A percentile compares a stretch with the other conserved stretches of the same genome.
Evolutionary conservation across 169 alveolate species (phyloP).

Genomic region (Perkinsus olseni): DNA sequence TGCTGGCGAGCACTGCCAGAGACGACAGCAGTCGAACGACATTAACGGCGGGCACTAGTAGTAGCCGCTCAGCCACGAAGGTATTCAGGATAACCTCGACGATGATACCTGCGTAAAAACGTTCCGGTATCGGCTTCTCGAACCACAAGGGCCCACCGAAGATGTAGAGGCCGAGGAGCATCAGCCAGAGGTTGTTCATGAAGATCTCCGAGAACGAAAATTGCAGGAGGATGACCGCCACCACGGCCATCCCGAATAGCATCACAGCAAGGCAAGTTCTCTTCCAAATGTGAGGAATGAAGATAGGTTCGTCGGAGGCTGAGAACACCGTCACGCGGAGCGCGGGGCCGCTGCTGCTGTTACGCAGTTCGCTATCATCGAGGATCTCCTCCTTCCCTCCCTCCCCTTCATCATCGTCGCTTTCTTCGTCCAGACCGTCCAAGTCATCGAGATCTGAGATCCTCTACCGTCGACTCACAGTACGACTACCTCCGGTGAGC

Average conservation of each 20-base stretch:
- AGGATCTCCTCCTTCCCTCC: not conserved
- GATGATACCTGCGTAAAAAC: not conserved
- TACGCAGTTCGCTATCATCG: not conserved
- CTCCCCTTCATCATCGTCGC: not conserved
- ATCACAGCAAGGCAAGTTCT: not conserved
- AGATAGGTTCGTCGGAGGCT: constrained; percentile 3
- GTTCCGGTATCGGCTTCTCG: not conserved
- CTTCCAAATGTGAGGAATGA: constrained; percentile 15
- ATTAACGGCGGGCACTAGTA: not conserved
- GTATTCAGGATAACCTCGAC: not conserved
- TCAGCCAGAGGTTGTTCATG: constrained; percentile 4
- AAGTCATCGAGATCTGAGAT: not conserved
- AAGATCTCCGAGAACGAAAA: constrained; percentile 17
- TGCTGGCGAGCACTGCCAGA: not conserved
- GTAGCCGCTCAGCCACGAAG: not conserved
- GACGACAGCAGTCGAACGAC: not conserved
- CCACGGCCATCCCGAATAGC: not conserved
- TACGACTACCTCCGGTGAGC: no score
- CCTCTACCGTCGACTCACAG: no score
- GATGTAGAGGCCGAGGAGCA: not conserved
- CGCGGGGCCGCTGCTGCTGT: no score
- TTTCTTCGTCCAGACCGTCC: not conserved
- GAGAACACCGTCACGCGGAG: not conserved
- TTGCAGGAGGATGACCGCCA: not conserved
- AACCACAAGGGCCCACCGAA: not conserved